Evolutionary conservation across 805 yeast genomes (phyloP).

Genomic region (Sungouiella blattae): DNA sequence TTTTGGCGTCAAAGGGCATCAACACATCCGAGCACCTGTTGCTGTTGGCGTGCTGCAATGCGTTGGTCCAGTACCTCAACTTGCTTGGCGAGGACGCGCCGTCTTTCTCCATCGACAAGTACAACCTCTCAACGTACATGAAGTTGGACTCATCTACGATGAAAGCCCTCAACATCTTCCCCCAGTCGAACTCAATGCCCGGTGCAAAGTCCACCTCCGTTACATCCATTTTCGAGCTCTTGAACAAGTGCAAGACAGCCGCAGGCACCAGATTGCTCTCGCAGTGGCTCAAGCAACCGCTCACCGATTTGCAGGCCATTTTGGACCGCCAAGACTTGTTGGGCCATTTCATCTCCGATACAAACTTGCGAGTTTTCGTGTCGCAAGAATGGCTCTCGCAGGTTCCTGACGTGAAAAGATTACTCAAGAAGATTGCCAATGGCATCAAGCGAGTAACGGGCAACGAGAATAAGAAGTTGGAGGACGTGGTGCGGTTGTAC

Average conservation of each 20-base stretch:
- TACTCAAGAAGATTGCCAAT: constrained; percentile 59
- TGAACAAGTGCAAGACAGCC: constrained; percentile 83
- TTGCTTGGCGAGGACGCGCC: constrained; percentile 56
- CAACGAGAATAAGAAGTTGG: constrained; percentile 58
- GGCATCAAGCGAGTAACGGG: constrained; percentile 28
- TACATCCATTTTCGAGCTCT: constrained; percentile 69
- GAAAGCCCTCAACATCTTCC: constrained; percentile 77
- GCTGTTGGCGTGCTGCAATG: constrained; percentile 63
- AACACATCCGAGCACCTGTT: constrained; percentile 40
- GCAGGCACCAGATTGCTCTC: constrained; percentile 87
- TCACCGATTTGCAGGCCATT: constrained; percentile 61
- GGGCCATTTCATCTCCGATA: constrained; percentile 66
- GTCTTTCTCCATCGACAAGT: constrained; percentile 54
- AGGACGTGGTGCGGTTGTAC: constrained; percentile 85
- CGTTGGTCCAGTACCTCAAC: constrained; percentile 66
- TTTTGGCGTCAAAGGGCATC: constrained; percentile 54
- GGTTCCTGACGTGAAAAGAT: constrained; percentile 79
- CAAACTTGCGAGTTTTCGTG: constrained; percentile 60
- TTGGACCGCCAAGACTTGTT: constrained; percentile 70
- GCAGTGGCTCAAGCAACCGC: constrained; percentile 96
- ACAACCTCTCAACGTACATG: constrained; percentile 78
- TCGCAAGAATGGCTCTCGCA: constrained; percentile 64
- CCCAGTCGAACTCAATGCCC: constrained; percentile 10
- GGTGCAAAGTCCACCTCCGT: constrained; percentile 22
- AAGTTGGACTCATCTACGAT: constrained; percentile 88